Base-by-base conservation (phyloP, 2,329 filamentous ascomycete species). In the Fusarium musae region DNA sequence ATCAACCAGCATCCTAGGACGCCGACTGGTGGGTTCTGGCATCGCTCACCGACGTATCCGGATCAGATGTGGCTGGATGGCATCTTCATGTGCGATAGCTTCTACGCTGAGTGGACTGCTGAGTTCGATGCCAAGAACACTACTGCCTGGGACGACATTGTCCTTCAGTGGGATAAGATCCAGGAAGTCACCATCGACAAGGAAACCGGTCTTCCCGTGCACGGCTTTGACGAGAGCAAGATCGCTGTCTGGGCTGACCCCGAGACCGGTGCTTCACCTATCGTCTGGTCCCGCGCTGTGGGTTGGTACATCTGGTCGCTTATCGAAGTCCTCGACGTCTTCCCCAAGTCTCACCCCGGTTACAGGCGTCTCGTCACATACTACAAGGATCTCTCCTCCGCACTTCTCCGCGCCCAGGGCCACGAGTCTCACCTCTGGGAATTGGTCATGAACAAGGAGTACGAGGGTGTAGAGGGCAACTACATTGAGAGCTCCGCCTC, bases 401-500 rank as follows among this genome's bases (percentile, higher is more conserved):
- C 72, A 2, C 72, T 74, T 5, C 60, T 86, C 34, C 77, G 79
- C 2, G 79, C 82, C 7, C 79, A 87, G 1, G 83, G 84, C 28
- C 85, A 87, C 62, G 72, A 74, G 16, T 73, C 71, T 5, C 87
- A 87, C 1, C 88, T 86, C 11, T 91, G 89, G 88, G 90, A 87
- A 86, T 80, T 90, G 58, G 81, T 90, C 47, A 87, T 90, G 84
- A 85, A 84, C 72, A 82, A 85, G 63, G 79, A 83, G 32, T 85
- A 87, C 61, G 83, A 85, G 1, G 84, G 83, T 3, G 74, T 78
- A 43, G 70, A 83, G 50, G 88, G 87, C 5, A 91, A 92, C 78
- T 91, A 88, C 78, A 86, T 91, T 53, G 88, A 91, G 80, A 87
- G 86, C 39, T 89, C 87, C 37, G 89, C 85, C 12, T 87, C 86